Base-by-base conservation (phyloP, 345 rosid genomes). In the Arabis alpina region DNA sequence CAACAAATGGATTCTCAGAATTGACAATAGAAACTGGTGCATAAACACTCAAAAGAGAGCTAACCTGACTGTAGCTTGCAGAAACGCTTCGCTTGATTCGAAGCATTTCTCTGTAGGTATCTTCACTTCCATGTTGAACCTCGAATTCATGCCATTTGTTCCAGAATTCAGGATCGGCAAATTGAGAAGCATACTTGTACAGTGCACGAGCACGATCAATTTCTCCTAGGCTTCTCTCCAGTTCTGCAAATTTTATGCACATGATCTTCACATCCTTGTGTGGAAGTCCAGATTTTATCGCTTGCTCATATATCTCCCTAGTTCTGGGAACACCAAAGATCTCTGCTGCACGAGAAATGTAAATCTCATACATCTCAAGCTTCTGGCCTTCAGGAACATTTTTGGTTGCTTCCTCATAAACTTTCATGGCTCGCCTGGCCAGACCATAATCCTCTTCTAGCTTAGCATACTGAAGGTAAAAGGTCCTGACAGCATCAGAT, bases 121-220 rank as follows among this genome's bases (percentile, higher is more conserved):
- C 99, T 74, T 88, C 99, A 66, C 92, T 94, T 36, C 99, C 99
- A 68, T 91, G 98, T 13, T 80, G 89, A 47, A 94, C 98, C 78
- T 94, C 99, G 49, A 94, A 92, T 45, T 87, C 96, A 54, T 92
- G 90, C 99, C 99, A 94, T 63, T 80, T 85, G 69, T 80, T 86
- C 98, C 99, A 94, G 76, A 92, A 91, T 9, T 89, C 98, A 0
- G 99, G 98, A 71, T 94, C 99, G 0, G 98, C 95, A 70, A 84
- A 91, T 78, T 89, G 98, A 52, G 98, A 89, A 44, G 99, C 93
- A 54, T 82, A 91, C 23, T 84, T 90, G 74, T 86, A 91, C 53
- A 94, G 68, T 10, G 76, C 91, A 52, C 98, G 88, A 42, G 89
- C 87, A 37, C 98, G 87, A 60, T 94, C 99, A 51, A 94, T 91